phyloP scores from a whole-genome alignment of 1,284 basidiomycete species.

The Porogramme epimiltina region DNA sequence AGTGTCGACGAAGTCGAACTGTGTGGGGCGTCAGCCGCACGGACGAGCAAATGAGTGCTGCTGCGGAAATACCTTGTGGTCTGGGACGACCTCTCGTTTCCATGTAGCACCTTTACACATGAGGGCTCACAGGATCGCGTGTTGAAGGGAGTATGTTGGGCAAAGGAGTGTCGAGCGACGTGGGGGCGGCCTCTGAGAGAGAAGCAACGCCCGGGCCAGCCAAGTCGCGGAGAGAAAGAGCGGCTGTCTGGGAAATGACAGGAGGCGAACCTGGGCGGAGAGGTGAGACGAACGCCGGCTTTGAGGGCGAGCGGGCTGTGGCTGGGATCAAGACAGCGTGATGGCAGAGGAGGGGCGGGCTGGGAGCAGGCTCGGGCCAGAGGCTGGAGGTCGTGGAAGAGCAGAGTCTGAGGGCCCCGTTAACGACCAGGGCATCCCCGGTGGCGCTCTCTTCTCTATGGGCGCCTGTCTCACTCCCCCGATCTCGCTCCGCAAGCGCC shows the following conservation, averaged over 20 bases:
- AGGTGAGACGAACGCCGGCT: constrained; percentile 19
- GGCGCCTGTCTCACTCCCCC: too few relatives aligned
- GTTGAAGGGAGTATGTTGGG: constrained; percentile 19
- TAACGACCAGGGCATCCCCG: not conserved
- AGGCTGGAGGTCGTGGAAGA: not conserved
- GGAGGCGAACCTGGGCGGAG: constrained; percentile 24
- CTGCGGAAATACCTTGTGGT: constrained; percentile 82
- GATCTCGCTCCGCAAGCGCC: constrained; percentile 7
- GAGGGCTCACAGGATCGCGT: constrained; percentile 31
- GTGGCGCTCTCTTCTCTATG: not conserved
- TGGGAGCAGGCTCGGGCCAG: not conserved
- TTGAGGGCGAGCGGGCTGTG: constrained; percentile 11
- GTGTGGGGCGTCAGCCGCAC: constrained; percentile 12
- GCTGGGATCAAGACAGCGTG: constrained; percentile 7
- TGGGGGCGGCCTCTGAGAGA: constrained; percentile 33
- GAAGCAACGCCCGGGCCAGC: constrained; percentile 51
- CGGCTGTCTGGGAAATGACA: constrained; percentile 31
- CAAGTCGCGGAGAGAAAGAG: constrained; percentile 60
- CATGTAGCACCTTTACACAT: constrained; percentile 84
- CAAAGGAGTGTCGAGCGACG: constrained; percentile 31
- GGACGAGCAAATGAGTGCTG: not conserved
- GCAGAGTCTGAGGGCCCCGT: not conserved
- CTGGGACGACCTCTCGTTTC: constrained; percentile 97
- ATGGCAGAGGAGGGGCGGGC: not conserved
- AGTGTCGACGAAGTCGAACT: constrained; percentile 98